phyloP scores from a whole-genome alignment of 495 filamentous ascomycete genomes.

The Trichoderma gamsii region DNA sequence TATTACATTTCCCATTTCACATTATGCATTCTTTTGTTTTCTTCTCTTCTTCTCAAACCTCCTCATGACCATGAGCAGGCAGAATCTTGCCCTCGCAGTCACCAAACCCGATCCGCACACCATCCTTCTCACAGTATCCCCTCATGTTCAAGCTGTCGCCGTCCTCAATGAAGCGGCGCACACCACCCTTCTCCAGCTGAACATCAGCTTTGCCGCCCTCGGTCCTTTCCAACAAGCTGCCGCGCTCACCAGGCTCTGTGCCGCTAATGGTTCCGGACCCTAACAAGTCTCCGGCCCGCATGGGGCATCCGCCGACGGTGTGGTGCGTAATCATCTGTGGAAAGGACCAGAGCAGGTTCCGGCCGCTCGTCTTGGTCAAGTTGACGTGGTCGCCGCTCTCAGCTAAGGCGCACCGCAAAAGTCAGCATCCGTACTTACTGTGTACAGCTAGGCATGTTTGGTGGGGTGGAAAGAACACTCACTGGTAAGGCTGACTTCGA shows the following conservation, averaged over 20 bases:
- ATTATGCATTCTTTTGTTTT: neutral
- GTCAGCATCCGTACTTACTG: neutral
- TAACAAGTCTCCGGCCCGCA: conserved; percentile 76
- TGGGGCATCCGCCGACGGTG: conserved; percentile 73
- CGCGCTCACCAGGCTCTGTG: conserved; percentile 50
- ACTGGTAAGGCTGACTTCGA: conserved; percentile 70
- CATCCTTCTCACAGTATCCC: conserved; percentile 56
- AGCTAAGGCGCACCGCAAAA: conserved; percentile 31
- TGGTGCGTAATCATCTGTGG: conserved; percentile 94
- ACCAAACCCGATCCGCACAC: conserved; percentile 64
- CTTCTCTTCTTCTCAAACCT: too few relatives aligned
- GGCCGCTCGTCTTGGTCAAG: conserved; percentile 49
- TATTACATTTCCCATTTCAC: neutral
- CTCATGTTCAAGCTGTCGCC: conserved; percentile 71
- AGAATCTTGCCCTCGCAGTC: conserved; percentile 55
- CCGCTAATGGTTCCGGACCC: conserved; percentile 90
- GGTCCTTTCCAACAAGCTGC: conserved; percentile 78
- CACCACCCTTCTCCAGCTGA: conserved; percentile 60
- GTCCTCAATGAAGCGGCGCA: conserved; percentile 74
- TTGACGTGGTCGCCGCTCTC: conserved; percentile 53
- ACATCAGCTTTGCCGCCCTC: conserved; percentile 58
- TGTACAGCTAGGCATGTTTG: neutral
- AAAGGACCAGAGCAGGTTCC: conserved; percentile 83
- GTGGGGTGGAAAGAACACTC: conserved; percentile 21
- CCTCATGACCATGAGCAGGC: neutral